phyloP scores from a whole-genome alignment of 495 filamentous ascomycete species.

The Pseudomonodictys pantanalensis region DNA sequence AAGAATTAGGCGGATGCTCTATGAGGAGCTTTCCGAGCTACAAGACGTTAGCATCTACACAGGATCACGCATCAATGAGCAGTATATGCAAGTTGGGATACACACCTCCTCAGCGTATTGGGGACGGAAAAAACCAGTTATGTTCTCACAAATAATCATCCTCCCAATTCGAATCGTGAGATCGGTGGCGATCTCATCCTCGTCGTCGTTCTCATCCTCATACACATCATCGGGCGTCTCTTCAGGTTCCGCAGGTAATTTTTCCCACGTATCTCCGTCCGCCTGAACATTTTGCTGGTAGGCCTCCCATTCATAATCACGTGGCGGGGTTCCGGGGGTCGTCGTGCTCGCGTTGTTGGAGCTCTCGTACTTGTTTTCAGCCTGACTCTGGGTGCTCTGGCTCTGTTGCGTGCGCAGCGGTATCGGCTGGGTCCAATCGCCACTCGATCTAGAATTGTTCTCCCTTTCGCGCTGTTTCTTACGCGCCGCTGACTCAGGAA shows the following conservation, averaged over 20 bases:
- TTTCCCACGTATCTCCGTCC: constrained; percentile 33
- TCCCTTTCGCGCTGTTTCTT: constrained; percentile 21
- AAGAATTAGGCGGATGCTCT: constrained; percentile 18
- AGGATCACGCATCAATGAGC: background rate
- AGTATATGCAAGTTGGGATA: background rate
- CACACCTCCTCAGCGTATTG: constrained; percentile 35
- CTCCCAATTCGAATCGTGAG: constrained; percentile 32
- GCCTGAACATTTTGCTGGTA: constrained; percentile 33
- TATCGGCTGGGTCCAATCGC: constrained; percentile 30
- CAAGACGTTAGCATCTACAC: constrained; percentile 16
- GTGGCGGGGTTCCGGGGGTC: constrained; percentile 32
- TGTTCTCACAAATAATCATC: constrained; percentile 33
- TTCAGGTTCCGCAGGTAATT: constrained; percentile 28
- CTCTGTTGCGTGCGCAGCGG: constrained; percentile 20
- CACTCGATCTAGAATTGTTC: constrained; percentile 14
- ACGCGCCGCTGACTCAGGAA: constrained; percentile 27
- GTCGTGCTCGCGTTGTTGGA: constrained; percentile 16
- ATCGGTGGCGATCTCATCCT: constrained; percentile 29
- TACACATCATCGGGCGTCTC: constrained; percentile 30
- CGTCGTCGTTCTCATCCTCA: constrained; percentile 33
- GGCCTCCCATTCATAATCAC: constrained; percentile 35
- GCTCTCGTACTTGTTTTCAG: constrained; percentile 9
- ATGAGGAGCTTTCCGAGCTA: constrained; percentile 33
- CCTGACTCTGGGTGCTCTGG: constrained; percentile 4
- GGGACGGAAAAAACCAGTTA: constrained; percentile 30